phyloP scores from a whole-genome alignment of 2,329 filamentous ascomycete species.

The Raffaelea albimanens region DNA sequence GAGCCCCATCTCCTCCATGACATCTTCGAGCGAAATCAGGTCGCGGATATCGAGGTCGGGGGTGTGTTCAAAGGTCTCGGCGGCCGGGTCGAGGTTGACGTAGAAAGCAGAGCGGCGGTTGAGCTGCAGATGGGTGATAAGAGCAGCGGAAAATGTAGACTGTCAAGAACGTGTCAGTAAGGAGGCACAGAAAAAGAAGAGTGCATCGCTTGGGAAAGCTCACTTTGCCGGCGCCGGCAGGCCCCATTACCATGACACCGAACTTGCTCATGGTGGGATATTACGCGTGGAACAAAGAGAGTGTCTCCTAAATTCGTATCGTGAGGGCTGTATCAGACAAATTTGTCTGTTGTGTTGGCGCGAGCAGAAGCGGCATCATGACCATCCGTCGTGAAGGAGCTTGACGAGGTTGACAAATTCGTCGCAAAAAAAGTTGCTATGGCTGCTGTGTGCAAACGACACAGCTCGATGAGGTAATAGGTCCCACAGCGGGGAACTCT shows the following conservation, averaged over 20 bases:
- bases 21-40: conserved; percentile 85
- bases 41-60: conserved; percentile 95
- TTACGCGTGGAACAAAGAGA: too few species aligned
- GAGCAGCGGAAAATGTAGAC: conserved; percentile 88
- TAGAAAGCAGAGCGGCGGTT: conserved; percentile 94
- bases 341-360: too few species aligned
- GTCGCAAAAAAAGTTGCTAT: too few species aligned
- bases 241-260: conserved; percentile 90
- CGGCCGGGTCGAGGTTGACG: conserved; percentile 95
- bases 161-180: conserved; percentile 21
- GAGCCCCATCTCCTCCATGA: conserved; percentile 88
- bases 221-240: conserved; percentile 88
- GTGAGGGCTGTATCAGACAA: too few species aligned
- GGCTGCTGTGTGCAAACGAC: too few species aligned
- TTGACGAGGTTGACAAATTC: too few species aligned
- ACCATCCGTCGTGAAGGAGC: too few species aligned
- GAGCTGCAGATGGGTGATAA: conserved; percentile 87
- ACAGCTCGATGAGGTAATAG: too few species aligned
- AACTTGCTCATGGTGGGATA: conserved; percentile 72
- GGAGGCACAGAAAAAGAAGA: background rate
- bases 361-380: too few species aligned
- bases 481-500: too few species aligned
- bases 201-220: conserved; percentile 17
- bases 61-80: conserved; percentile 82
- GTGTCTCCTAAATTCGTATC: too few species aligned